phyloP scores from a whole-genome alignment of 768 basidiomycete genomes.

The Mycena latifolia region DNA sequence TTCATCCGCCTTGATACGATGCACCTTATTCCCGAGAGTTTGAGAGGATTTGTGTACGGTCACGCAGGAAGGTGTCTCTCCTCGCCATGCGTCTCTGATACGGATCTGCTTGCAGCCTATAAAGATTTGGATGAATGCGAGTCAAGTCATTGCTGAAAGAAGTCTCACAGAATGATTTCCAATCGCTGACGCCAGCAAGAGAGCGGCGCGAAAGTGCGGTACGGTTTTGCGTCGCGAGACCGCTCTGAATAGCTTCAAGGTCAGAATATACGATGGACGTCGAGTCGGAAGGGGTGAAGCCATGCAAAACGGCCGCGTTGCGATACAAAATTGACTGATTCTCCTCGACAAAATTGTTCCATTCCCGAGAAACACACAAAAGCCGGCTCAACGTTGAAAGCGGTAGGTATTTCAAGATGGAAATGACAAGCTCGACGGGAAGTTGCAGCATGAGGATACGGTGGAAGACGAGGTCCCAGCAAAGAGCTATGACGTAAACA shows the following conservation, averaged over 20 bases:
- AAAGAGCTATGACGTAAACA: too few species aligned
- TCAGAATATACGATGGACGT: slow-evolving; percentile 44
- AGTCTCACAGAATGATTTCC: slow-evolving; percentile 74
- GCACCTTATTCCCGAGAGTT: slow-evolving; percentile 55
- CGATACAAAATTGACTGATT: slow-evolving; percentile 70
- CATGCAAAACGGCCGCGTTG: slow-evolving; percentile 65
- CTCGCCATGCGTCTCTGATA: slow-evolving; percentile 68
- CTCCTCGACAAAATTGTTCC: slow-evolving; percentile 58
- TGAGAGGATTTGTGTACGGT: slow-evolving; percentile 44
- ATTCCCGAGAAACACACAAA: slow-evolving; percentile 55
- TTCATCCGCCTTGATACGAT: slow-evolving; percentile 85
- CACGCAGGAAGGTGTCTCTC: slow-evolving; percentile 56
- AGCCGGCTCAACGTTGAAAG: slow-evolving; percentile 55
- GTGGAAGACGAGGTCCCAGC: background rate
- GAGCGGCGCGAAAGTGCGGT: slow-evolving; percentile 48
- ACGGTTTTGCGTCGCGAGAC: background rate
- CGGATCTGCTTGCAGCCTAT: slow-evolving; percentile 60
- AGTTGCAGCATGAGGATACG: slow-evolving; percentile 54
- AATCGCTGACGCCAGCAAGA: slow-evolving; percentile 54
- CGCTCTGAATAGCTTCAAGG: slow-evolving; percentile 28
- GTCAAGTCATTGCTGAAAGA: slow-evolving; percentile 3
- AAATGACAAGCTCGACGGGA: slow-evolving; percentile 70
- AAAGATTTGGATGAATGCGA: background rate
- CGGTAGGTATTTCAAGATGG: slow-evolving; percentile 63
- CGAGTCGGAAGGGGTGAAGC: slow-evolving; percentile 55